Base-by-base conservation (phyloP, 192 early-diverging fungal genomes). In the Backusella circina region DNA sequence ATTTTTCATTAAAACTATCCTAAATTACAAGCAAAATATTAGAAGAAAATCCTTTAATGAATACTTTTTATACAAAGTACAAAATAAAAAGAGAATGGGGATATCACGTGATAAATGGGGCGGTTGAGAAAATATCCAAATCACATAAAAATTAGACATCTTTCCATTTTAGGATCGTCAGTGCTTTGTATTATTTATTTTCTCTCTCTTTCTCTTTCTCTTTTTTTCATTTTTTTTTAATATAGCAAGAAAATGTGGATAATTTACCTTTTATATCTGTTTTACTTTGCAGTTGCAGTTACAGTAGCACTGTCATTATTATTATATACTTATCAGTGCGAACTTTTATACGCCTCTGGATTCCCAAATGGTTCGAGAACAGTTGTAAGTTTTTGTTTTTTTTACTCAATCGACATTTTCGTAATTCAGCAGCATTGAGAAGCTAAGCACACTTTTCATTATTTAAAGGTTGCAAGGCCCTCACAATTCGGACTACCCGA, bases 401-500 rank as follows among this genome's bases (percentile, higher is more conserved):
- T 21, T 6, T n/a, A 12, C 12, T 61, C 54, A 61, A 26, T 26
- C 23, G 21, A 61, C 54, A 61, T 61, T 26, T 47, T n/a, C 44
- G 18, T 15, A 18, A 47, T 47, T 47, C 44, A 47, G 23, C 54
- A 61, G 26, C 18, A 7, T 26, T 44, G 7, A 57, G 67, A 23
- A 51, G 1, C 4, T 18, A 65, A 67, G 12, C 51, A 44, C 0
- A n/a, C 26, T 32, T 31, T 71, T 54, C 10, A 16, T 28, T 30
- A 67, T 28, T 54, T 33, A 44, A 39, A 91, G 90, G 88, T 92
- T 6, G 79, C 88, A 23, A 86, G 86, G 67, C 92, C 92, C n/a
- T 90, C 90, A 44, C 88, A 92, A 35, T 91, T 85, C 76, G 88
- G 84, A 7, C 72, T 93, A 73, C 90, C 91, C 32, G 83, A 89